Base-by-base conservation (phyloP, 768 basidiomycete genomes). In the Auricularia heimuer region DNA sequence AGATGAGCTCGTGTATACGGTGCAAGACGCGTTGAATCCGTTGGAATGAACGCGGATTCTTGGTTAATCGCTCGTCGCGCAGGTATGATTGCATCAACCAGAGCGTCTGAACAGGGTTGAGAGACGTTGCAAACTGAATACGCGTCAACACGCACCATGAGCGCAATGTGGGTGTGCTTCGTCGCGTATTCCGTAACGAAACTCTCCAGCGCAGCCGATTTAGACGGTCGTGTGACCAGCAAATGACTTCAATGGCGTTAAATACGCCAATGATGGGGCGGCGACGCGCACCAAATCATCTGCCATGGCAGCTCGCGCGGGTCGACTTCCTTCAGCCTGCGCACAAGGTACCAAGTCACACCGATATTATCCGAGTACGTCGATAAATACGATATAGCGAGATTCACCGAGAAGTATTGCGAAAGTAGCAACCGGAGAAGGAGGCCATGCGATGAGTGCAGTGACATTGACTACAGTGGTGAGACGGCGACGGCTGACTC, bases 21-120 rank as follows among this genome's bases (percentile, higher is more conserved):
- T 91, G 91, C 65, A 98, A 78, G 45, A 94, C 85, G 66, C 96
- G 85, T 75, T 95, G 93, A 60, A 60, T 60, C 24, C 56, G 56
- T 24, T 60, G 56, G 56, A 60, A 60, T 18, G 56, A 29, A 35
- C 56, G 56, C 34, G 56, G 56, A 35, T 60, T 60, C 34, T 78
- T 80, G 56, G 75, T 70, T 54, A 75, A 70, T 0, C 87, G 82
- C 7, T 98, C 80, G 75, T 99, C 97, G 65, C 84, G 85, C 21
- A 99, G 80, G 34, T 90, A 86, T 16, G 96, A 92, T 83, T 98
- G 97, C 89, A 98, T 95, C 76, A 95, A 97, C 94, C 96, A 98
- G 56, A 99, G 77, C 0, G 97, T 98, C 94, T 95, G 39, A 72
- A 7, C 33, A 29, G 61, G 34, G 29, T 34, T 61, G 69, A 61